Percentiles rank a stretch among this genome's conserved stretches.
phyloP scores from a whole-genome alignment of 495 filamentous ascomycete species.

The Bryoglossum gracile region DNA sequence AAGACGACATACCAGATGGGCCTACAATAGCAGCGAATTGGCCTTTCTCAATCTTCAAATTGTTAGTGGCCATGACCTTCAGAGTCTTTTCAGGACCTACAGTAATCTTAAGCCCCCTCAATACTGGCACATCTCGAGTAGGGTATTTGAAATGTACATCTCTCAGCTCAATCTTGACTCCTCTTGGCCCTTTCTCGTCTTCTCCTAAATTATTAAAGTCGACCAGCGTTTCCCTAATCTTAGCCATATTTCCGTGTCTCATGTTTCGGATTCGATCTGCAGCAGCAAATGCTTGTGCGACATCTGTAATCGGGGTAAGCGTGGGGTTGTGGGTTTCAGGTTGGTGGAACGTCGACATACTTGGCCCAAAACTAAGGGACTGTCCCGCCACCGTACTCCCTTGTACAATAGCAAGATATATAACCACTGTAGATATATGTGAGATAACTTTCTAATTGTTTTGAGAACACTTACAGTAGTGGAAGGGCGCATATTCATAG shows the following conservation, averaged over 20 bases:
- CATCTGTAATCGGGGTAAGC: constrained; percentile 31
- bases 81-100: constrained; percentile 32
- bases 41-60: constrained; percentile 47
- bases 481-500: constrained; percentile 25
- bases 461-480: constrained; percentile 29
- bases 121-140: constrained; percentile 41
- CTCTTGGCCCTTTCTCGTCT: constrained; percentile 25
- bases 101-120: constrained; percentile 41
- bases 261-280: constrained; percentile 44
- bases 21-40: constrained; percentile 65
- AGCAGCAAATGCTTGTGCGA: constrained; percentile 50
- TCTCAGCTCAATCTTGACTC: constrained; percentile 44
- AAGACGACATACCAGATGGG: constrained; percentile 39
- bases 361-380: constrained; percentile 30
- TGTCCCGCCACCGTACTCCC: constrained; percentile 24
- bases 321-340: no score
- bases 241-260: neutral
- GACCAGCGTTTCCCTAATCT: neutral
- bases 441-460: constrained; percentile 5
- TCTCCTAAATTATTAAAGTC: constrained; percentile 34
- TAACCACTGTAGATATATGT: constrained; percentile 30
- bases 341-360: constrained; percentile 3
- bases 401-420: constrained; percentile 31
- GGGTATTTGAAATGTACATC: constrained; percentile 54
- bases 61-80: constrained; percentile 9